A percentile compares a stretch with the other conserved stretches of the same genome.
Conservation (phyloP, 306 rosid genomes). For the Rubus parviflorus region DNA sequence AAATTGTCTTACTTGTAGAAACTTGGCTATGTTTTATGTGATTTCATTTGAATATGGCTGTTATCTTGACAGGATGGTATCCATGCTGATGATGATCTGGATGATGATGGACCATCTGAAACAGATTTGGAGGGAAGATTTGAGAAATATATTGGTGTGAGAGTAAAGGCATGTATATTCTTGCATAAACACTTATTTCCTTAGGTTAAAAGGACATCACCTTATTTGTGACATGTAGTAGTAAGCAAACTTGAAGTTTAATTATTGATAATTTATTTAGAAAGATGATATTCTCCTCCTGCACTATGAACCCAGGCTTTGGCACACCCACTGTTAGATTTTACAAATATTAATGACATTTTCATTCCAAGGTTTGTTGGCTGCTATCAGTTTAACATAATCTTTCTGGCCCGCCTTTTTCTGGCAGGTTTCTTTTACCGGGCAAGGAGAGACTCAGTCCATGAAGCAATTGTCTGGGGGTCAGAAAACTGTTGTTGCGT, state of each 20-base stretch:
- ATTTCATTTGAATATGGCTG: conserved; percentile 25
- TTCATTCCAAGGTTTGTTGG: not conserved
- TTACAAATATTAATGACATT: not conserved
- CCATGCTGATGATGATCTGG: conserved; percentile 78
- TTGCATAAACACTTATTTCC: conserved; percentile 5
- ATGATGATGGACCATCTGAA: conserved; percentile 80
- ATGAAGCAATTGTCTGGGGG: conserved; percentile 99
- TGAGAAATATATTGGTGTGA: conserved; percentile 94
- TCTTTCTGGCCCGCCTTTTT: conserved; percentile 4
- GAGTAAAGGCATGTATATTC: conserved; percentile 81
- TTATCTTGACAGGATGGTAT: conserved; percentile 71
- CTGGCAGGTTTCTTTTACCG: conserved; percentile 91
- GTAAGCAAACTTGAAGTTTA: not conserved
- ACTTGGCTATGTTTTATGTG: not conserved
- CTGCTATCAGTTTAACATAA: not conserved
- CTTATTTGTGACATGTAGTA: not conserved
- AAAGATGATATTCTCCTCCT: not conserved
- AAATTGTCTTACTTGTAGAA: not conserved
- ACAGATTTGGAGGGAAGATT: conserved; percentile 87
- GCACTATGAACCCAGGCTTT: not conserved
- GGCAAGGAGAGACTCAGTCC: conserved; percentile 98
- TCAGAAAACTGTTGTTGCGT: conserved; percentile 97
- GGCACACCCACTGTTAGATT: not conserved
- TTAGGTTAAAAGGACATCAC: not conserved
- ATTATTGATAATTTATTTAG: not conserved